phyloP scores from a whole-genome alignment of 352 stramenopile species.

The Phytophthora citrophthora region DNA sequence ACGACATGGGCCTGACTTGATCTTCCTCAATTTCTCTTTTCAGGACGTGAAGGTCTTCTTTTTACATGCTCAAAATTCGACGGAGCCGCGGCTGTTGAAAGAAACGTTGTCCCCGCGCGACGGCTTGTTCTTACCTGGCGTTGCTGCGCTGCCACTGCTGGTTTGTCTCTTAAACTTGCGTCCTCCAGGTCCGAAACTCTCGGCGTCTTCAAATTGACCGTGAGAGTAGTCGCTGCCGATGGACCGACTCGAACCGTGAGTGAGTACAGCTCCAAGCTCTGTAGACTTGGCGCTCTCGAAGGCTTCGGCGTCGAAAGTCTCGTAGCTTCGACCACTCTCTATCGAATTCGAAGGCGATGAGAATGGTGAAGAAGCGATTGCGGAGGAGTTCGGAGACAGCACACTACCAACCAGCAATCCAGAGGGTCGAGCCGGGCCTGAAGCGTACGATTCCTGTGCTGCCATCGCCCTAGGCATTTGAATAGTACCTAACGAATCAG shows the following conservation, averaged over 20 bases:
- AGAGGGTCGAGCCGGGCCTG: constrained; percentile 29
- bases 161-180: constrained; percentile 15
- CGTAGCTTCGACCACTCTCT: constrained; percentile 22
- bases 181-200: constrained; percentile 16
- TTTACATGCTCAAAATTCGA: constrained; percentile 65
- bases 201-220: constrained; percentile 59
- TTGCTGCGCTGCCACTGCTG: constrained; percentile 16
- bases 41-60: background rate
- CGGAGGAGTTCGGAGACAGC: constrained; percentile 44
- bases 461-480: constrained; percentile 25
- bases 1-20: constrained; percentile 17
- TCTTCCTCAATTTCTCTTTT: constrained; percentile 1
- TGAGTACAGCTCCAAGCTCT: constrained; percentile 16
- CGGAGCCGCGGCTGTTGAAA: constrained; percentile 46
- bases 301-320: constrained; percentile 44
- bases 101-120: constrained; percentile 27
- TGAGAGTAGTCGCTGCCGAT: constrained; percentile 41
- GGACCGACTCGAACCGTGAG: constrained; percentile 30
- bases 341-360: constrained; percentile 25
- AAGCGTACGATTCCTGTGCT: constrained; percentile 33
- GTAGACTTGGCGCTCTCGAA: constrained; percentile 47
- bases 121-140: background rate
- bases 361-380: constrained; percentile 21
- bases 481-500: constrained; percentile 2
- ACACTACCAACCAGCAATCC: constrained; percentile 45